Evolutionary conservation across 495 filamentous ascomycete species (phyloP).

Genomic region (Podospora didyma): DNA sequence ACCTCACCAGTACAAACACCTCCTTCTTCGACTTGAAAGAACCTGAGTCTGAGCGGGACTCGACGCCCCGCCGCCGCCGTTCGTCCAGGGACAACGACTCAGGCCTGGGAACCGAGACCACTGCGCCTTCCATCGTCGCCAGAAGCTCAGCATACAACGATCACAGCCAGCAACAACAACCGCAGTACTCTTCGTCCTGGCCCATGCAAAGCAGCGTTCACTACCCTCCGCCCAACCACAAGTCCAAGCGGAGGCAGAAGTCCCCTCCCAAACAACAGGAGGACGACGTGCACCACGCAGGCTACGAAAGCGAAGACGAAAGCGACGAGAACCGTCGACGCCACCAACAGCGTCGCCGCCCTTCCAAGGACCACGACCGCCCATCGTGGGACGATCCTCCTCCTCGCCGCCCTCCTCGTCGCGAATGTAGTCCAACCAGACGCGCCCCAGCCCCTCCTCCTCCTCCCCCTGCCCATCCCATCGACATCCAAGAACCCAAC

Average conservation of each 20-base stretch:
- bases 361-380: neutral
- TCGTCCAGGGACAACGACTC: neutral
- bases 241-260: neutral
- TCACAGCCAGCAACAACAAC: constrained; percentile 1
- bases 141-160: constrained; percentile 14
- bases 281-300: neutral
- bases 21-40: neutral
- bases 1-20: neutral
- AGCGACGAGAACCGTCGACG: neutral
- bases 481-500: neutral
- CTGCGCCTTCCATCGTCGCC: neutral
- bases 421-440: no score
- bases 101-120: neutral
- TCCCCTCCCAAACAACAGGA: neutral
- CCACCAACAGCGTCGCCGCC: neutral
- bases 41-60: constrained; percentile 1
- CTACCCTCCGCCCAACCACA: neutral
- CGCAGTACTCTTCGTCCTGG: constrained; percentile 22
- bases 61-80: neutral
- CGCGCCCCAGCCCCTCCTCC: neutral
- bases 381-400: neutral
- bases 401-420: neutral
- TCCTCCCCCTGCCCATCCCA: neutral
- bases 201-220: constrained; percentile 11
- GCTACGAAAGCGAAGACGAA: constrained; percentile 18